These are phyloP conservation scores for Cutaneotrichosporon sp. DNA, from an alignment of 1,284 basidiomycete species.

Conservation along the genomic window DNA sequence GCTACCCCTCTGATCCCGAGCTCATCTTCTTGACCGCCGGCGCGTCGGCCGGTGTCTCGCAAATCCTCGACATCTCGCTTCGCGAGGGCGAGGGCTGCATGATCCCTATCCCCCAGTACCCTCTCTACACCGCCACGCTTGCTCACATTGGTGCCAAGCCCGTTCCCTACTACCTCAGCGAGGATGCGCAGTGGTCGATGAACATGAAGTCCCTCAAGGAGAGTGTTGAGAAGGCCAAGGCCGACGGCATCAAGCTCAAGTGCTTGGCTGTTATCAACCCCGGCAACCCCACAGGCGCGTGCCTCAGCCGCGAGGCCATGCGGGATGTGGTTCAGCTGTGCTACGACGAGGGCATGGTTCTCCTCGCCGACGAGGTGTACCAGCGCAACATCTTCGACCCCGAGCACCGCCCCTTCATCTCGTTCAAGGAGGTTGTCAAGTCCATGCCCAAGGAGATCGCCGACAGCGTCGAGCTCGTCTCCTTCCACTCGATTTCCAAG, in stretches of 20 bases:
- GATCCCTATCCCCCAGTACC: constrained; percentile 98
- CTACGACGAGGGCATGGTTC: constrained; percentile 75
- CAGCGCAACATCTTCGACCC: constrained; percentile 78
- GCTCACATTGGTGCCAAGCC: constrained; percentile 76
- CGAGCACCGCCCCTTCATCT: constrained; percentile 67
- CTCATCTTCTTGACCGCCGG: constrained; percentile 92
- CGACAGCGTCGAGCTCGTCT: constrained; percentile 67
- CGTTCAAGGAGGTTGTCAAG: constrained; percentile 81
- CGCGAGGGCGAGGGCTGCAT: constrained; percentile 45
- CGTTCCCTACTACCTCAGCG: constrained; percentile 84
- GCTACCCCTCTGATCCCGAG: constrained; percentile 73
- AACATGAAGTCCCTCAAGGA: constrained; percentile 64
- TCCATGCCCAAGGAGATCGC: constrained; percentile 54
- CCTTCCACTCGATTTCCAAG: constrained; percentile 94
- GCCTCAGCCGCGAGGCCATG: constrained; percentile 68
- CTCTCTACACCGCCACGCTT: constrained; percentile 90
- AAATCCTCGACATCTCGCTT: constrained; percentile 59
- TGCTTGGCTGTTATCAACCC: constrained; percentile 94
- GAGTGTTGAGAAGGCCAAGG: constrained; percentile 63
- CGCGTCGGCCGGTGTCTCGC: constrained; percentile 85
- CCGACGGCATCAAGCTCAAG: constrained; percentile 63
- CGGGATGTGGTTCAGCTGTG: constrained; percentile 70
- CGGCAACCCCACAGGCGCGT: constrained; percentile 87
- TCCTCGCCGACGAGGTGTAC: constrained; percentile 94
- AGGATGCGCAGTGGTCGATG: constrained; percentile 78